Evolutionary conservation across 352 stramenopile genomes (phyloP).

Genomic region (Globisporangium nunn): DNA sequence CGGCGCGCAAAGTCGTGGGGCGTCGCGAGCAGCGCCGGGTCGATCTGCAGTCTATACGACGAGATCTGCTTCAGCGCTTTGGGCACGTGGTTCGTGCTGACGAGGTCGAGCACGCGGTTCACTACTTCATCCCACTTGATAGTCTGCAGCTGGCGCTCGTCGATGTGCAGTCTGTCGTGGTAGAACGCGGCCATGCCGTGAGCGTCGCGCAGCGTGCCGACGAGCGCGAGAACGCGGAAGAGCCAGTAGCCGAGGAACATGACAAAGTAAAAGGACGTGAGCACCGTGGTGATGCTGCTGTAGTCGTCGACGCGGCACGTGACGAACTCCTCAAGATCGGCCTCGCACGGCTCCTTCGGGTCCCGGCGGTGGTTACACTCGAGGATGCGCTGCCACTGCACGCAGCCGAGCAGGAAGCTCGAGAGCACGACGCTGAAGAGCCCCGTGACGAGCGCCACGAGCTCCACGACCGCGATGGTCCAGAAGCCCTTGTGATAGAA

Average conservation of each 20-base stretch:
- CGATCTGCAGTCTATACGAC: conserved; percentile 76
- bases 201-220: conserved; percentile 81
- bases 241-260: conserved; percentile 93
- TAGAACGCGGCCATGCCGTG: conserved; percentile 91
- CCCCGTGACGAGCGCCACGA: conserved; percentile 90
- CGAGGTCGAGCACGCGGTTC: conserved; percentile 69
- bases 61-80: conserved; percentile 84
- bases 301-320: conserved; percentile 52
- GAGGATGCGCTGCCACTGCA: conserved; percentile 92
- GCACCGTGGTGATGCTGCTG: conserved; percentile 41
- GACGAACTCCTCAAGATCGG: conserved; percentile 64
- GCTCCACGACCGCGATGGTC: conserved; percentile 82
- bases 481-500: conserved; percentile 92
- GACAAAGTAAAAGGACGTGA: conserved; percentile 89
- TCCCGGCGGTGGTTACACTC: conserved; percentile 62
- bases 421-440: conserved; percentile 94
- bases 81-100: conserved; percentile 55
- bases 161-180: conserved; percentile 86
- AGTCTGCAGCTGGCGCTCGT: conserved; percentile 74
- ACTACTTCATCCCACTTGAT: conserved; percentile 90
- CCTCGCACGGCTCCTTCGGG: conserved; percentile 72
- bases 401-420: conserved; percentile 93
- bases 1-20: conserved; percentile 90
- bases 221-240: conserved; percentile 77
- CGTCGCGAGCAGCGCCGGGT: conserved; percentile 64